These are phyloP conservation scores for Pisolithus albus DNA, from an alignment of 768 basidiomycete species.

Conservation along the genomic window DNA sequence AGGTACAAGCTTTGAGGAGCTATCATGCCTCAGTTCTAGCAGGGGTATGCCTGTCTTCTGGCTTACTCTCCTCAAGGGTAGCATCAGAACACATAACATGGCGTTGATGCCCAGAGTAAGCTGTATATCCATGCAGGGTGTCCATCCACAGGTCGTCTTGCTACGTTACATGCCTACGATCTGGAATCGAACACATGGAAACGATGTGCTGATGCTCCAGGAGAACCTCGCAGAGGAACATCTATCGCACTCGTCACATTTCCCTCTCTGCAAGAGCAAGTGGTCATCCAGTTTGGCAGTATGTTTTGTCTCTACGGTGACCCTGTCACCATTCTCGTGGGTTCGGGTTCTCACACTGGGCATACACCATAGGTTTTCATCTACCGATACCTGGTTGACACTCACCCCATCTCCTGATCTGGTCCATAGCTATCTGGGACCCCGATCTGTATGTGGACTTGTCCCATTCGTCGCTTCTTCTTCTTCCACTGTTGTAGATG, in stretches of 20 bases:
- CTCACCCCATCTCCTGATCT: slow-evolving; percentile 21
- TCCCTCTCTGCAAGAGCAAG: slow-evolving; percentile 7
- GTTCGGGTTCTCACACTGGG: slow-evolving; percentile 9
- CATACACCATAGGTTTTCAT: slow-evolving; percentile 24
- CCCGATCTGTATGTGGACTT: slow-evolving; percentile 32
- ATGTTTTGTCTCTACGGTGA: background rate
- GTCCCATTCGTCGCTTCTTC: slow-evolving; percentile 14
- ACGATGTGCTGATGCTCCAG: slow-evolving; percentile 30
- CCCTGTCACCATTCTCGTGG: too few relatives aligned
- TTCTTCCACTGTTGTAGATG: background rate
- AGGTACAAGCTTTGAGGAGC: slow-evolving; percentile 29
- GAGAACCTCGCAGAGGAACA: slow-evolving; percentile 29
- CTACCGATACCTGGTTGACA: slow-evolving; percentile 17
- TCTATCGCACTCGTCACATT: slow-evolving; percentile 26
- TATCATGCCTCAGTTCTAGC: slow-evolving; percentile 29
- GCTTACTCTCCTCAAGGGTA: background rate
- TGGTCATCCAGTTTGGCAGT: slow-evolving; percentile 35
- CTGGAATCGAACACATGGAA: slow-evolving; percentile 25
- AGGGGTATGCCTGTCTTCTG: slow-evolving; percentile 16
- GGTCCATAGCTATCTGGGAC: slow-evolving; percentile 23
- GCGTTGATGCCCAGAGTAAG: slow-evolving; percentile 13
- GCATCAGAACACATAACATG: background rate
- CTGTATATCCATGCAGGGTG: slow-evolving; percentile 39
- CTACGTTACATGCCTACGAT: slow-evolving; percentile 30
- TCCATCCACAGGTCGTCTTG: slow-evolving; percentile 30